Base-by-base conservation (phyloP, 1,284 basidiomycete genomes). In the Ganoderma meredithae region DNA sequence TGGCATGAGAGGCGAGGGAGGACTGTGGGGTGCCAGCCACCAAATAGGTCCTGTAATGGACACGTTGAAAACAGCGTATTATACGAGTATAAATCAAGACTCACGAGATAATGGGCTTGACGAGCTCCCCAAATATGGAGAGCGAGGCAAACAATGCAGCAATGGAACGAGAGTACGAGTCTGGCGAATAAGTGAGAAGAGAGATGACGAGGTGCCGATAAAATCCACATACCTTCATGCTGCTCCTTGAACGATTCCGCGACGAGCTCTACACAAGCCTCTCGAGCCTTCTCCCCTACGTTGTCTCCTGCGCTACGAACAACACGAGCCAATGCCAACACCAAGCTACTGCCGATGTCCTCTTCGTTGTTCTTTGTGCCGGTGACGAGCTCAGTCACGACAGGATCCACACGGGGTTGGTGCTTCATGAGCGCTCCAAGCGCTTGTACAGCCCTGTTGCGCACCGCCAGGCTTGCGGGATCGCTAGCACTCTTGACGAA, bases 401-500 rank as follows among this genome's bases (percentile, higher is more conserved):
- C 91, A 0, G 95, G 93, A 76, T 95, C 93, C 41, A 94, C 90
- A 67, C 95, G 83, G 3, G 94, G 90, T 76, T 97, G 96, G 77
- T 90, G 91, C 74, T 89, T 90, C 96, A 99, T 98, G 77, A 99
- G 84, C n/a, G 91, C 88, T 27, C 96, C 97, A 0, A 99, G 85
- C 36, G 94, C 97, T 39, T 90, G 85, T 0, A 91, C 95, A 0
- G 96, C 97, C 64, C 89, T 90, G 69, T 83, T 91, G 62, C 97
- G 90, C 36, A 99, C 96, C 22, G 88, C 90, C 2, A 87, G 83
- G 73, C 94, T 95, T 1, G 92, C 87, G 0, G 92, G 81, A 79
- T 99, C 97, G 68, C 91, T 88, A 0, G 94, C 88, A 47, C 95
- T 95, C 82, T 99, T 99, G 80, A 98, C 93, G 78, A 99, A 99